phyloP scores from a whole-genome alignment of 768 basidiomycete species.

The Pleurotus cornucopiae region DNA sequence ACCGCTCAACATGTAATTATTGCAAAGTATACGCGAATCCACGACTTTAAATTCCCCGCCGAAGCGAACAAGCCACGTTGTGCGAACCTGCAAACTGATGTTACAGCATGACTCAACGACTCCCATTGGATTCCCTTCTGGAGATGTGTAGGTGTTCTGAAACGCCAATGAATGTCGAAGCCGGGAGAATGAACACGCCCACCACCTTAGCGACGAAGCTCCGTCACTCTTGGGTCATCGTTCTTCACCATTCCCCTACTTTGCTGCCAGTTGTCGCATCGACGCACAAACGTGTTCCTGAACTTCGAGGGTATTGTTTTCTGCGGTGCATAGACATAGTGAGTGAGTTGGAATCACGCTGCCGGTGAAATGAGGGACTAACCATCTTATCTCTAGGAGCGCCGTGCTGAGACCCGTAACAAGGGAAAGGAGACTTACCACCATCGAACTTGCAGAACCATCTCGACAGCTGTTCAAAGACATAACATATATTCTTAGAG shows the following conservation, averaged over 20 bases:
- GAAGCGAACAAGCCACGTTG: neutral
- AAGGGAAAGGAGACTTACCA: neutral
- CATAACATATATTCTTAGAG: neutral
- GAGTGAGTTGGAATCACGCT: neutral
- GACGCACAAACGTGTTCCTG: neutral
- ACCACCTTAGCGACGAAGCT: slow-evolving; percentile 7
- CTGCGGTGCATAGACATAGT: neutral
- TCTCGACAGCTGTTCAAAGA: slow-evolving; percentile 5
- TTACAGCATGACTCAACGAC: slow-evolving; percentile 5
- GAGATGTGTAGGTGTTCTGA: slow-evolving; percentile 4
- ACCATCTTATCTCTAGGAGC: neutral
- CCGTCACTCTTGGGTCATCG: neutral
- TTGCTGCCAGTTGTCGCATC: neutral
- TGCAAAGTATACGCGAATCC: too few species aligned
- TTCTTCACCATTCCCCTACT: neutral
- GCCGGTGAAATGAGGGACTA: neutral
- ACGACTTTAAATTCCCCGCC: too few species aligned
- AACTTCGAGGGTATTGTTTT: too few species aligned
- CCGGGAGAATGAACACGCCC: slow-evolving; percentile 3
- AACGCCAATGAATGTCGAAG: neutral
- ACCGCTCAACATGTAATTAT: too few species aligned
- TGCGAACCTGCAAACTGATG: neutral
- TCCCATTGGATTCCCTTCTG: neutral
- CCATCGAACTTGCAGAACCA: slow-evolving; percentile 4
- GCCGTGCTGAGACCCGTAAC: neutral